These are phyloP conservation scores for Penicillium thymicola DNA, from an alignment of 2,329 filamentous ascomycete genomes.

Conservation along the genomic window DNA sequence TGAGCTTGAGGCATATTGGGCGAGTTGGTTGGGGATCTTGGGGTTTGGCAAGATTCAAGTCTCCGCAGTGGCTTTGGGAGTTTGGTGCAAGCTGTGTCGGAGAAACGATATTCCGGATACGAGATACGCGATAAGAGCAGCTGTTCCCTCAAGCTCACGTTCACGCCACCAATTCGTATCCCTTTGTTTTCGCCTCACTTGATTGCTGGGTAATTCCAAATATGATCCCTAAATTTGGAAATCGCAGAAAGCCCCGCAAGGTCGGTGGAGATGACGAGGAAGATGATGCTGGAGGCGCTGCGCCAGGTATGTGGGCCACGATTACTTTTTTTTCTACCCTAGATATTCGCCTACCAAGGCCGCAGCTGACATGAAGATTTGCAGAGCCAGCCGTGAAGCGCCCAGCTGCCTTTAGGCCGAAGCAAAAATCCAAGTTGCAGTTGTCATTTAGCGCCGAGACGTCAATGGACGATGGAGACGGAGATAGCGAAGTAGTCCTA, in stretches of 20 bases:
- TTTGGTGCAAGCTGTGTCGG: slow-evolving; percentile 31
- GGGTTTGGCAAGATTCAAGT: slow-evolving; percentile 20
- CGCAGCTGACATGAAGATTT: slow-evolving; percentile 35
- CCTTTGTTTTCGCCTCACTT: not conserved
- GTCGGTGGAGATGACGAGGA: slow-evolving; percentile 69
- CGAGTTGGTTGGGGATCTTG: slow-evolving; percentile 24
- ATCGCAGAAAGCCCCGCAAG: slow-evolving; percentile 68
- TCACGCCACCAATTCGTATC: slow-evolving; percentile 10
- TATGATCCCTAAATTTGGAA: slow-evolving; percentile 58
- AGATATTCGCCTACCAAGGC: slow-evolving; percentile 14
- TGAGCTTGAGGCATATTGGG: slow-evolving; percentile 92
- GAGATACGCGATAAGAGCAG: slow-evolving; percentile 23
- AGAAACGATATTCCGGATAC: slow-evolving; percentile 35
- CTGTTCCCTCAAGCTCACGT: not conserved
- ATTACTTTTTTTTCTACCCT: slow-evolving; percentile 16
- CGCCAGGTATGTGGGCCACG: slow-evolving; percentile 42
- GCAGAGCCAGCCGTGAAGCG: slow-evolving; percentile 52
- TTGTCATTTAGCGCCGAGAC: slow-evolving; percentile 71
- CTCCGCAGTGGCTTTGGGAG: slow-evolving; percentile 29
- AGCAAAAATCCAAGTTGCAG: slow-evolving; percentile 71
- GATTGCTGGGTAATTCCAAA: not conserved
- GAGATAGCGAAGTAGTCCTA: slow-evolving; percentile 54
- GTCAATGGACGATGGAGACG: slow-evolving; percentile 54
- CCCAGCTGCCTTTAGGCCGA: slow-evolving; percentile 49
- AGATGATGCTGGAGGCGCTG: slow-evolving; percentile 15